A percentile compares a stretch with the other conserved stretches of the same genome.
Evolutionary conservation across 2,329 filamentous ascomycete species (phyloP).

Genomic region (Moelleriella libera): DNA sequence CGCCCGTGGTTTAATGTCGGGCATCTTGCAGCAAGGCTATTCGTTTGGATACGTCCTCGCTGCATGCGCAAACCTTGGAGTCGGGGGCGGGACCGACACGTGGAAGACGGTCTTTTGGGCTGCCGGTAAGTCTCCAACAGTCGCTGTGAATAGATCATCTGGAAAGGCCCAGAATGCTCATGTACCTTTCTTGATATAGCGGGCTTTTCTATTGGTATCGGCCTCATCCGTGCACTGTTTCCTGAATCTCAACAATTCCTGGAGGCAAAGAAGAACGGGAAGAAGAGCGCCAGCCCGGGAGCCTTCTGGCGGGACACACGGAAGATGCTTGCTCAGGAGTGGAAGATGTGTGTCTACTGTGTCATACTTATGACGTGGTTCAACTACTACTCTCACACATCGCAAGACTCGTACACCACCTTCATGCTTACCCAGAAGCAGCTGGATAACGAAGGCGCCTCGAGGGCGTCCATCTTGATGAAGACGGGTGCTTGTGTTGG

Average conservation of each 20-base stretch:
- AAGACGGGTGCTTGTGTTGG: constrained; percentile 65
- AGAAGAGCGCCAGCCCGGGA: constrained; percentile 27
- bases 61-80: constrained; percentile 59
- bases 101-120: constrained; percentile 73
- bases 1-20: constrained; percentile 66
- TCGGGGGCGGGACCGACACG: constrained; percentile 45
- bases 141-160: not conserved
- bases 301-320: constrained; percentile 58
- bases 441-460: constrained; percentile 47
- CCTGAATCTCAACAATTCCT: constrained; percentile 65
- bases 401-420: constrained; percentile 70
- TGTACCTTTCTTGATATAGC: constrained; percentile 18
- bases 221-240: constrained; percentile 51
- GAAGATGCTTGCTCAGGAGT: constrained; percentile 53
- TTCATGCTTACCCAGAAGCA: constrained; percentile 65
- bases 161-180: not conserved
- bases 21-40: constrained; percentile 72
- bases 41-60: constrained; percentile 69
- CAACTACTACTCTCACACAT: constrained; percentile 65
- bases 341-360: constrained; percentile 67
- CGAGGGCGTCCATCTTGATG: constrained; percentile 67
- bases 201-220: constrained; percentile 53
- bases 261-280: constrained; percentile 48
- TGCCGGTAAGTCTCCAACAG: constrained; percentile 22
- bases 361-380: constrained; percentile 67